Base-by-base conservation (phyloP, 2,329 filamentous ascomycete genomes). In the Neopestalotiopsis sp. region DNA sequence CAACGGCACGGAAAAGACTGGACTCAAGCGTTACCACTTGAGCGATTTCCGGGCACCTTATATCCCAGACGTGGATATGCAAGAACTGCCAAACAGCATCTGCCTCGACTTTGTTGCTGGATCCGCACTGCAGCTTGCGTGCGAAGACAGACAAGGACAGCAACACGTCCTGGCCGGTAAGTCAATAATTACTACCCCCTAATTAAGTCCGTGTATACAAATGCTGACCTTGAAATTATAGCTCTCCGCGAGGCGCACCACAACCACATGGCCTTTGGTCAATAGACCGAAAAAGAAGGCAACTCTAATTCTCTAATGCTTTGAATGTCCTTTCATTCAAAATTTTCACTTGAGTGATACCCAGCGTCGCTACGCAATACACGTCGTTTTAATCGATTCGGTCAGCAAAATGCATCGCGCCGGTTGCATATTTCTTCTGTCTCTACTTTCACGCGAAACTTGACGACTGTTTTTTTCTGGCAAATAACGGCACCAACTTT, bases 31-130 rank as follows among this genome's bases (percentile, higher is more conserved):
- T 70, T 98, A 94, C 79, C 93, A 97, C 77, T 86, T 99, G 68
- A 91, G 89, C 73, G 94, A 98, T 70, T 97, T 98, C 84, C 88
- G 89, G 72, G 81, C 84, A 56, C 95, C 95, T 0, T 94, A 91
- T 74, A 86, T 93, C 17, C 96, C 96, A 0, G 95, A 98, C 79
- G 91, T 97, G 70, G 96, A 98, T 77, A 86, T 94, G 73, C 93
- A 98, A 81, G 96, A 99, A 82, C 85, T 99, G 66, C 94, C 95
- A 2, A 94, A 98, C 82, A 98, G 94, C 76, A 88, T 91, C 4
- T 84, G 88, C 7, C 80, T 91, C 61, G 87, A 90, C 73, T 87
- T 91, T 70, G 74, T 90, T 20, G 88, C 88, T 65, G 88, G 89
- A 3, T 88, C 87, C n/a, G 84, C 84, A 61, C 80, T 91, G 68